Base-by-base conservation (phyloP, 2,329 filamentous ascomycete genomes). In the Talaromyces amestolkiae region DNA sequence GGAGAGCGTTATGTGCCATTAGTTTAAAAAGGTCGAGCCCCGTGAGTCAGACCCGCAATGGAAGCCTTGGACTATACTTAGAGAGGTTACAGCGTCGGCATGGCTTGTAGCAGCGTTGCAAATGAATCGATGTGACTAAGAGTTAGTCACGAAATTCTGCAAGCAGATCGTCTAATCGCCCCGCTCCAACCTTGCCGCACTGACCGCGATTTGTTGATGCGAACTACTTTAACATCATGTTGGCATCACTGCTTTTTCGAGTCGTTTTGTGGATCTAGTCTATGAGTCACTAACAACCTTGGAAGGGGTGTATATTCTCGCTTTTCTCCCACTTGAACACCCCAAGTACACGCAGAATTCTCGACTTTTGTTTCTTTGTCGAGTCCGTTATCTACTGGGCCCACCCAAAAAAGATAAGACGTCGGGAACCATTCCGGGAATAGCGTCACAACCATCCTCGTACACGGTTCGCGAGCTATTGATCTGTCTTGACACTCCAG, bases 11-110 rank as follows among this genome's bases (percentile, higher is more conserved):
- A 13, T n/a, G 51, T 19, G 51, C 17, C 8, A 9, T 19, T 19
- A 22, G 31, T 35, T 54, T 35, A 10, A 53, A 33, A 31, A 15
- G 22, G 3, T 11, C 24, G 15, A 17, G 49, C 15, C 22, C 22
- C 22, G n/a, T 31, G 51, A 54, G 49, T 33, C 49, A 53, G 51
- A 54, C 51, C 51, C 51, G 51, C 51, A 54, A 15, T 54, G 31
- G 51, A 10, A 54, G 51, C 51, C 51, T 37, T 31, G 27, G 27
- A 11, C 35, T 37, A 31, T 31, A 31, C 27, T 31, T 31, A 7
- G 27, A 31, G 7, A 7, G 27, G 27, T 31, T 31, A 31, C 27
- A 31, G 27, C 27, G 27, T 31, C 27, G 27, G 27, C 27, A 31
- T 31, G 27, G 27, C 5, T 7, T 24, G 22, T 17, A 10, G 13